phyloP scores from a whole-genome alignment of 2,329 filamentous ascomycete genomes.

The Diplocarpon rosae region DNA sequence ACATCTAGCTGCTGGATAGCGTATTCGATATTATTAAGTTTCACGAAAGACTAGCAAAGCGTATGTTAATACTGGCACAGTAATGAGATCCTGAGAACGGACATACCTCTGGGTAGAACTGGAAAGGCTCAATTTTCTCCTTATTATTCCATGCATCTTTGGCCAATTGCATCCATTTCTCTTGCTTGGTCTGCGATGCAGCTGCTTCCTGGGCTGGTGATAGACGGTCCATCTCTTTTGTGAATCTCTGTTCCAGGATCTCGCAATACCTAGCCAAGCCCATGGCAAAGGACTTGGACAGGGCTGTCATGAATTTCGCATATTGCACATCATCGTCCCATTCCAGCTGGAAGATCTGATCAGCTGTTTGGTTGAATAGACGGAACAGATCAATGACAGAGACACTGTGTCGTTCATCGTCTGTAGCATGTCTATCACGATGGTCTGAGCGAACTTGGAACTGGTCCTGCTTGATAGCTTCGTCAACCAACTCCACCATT shows the following conservation, averaged over 20 bases:
- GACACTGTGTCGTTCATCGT: constrained; percentile 82
- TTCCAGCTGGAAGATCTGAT: constrained; percentile 73
- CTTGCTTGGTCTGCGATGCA: constrained; percentile 69
- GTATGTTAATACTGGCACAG: constrained; percentile 25
- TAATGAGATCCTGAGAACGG: background rate
- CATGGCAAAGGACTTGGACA: constrained; percentile 73
- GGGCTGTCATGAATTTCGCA: constrained; percentile 91
- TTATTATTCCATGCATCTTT: constrained; percentile 88
- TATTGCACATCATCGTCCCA: constrained; percentile 93
- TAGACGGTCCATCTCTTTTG: constrained; percentile 83
- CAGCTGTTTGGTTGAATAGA: constrained; percentile 83
- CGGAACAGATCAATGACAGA: constrained; percentile 90
- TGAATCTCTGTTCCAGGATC: constrained; percentile 73
- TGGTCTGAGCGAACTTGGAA: constrained; percentile 66
- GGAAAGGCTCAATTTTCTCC: constrained; percentile 90
- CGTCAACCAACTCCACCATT: constrained; percentile 74
- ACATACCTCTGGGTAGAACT: constrained; percentile 82
- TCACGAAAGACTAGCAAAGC: constrained; percentile 69
- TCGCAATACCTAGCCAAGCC: constrained; percentile 88
- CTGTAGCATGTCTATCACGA: constrained; percentile 51
- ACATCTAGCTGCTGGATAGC: constrained; percentile 86
- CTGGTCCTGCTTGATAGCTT: constrained; percentile 80
- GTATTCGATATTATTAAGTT: constrained; percentile 95
- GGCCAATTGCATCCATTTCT: constrained; percentile 86
- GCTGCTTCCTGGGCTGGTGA: constrained; percentile 79